Evolutionary conservation across 371 early-diverging fungal species (phyloP), one percentile per base, ranked within the genome.

Genomic region (Mortierella sp.): DNA sequence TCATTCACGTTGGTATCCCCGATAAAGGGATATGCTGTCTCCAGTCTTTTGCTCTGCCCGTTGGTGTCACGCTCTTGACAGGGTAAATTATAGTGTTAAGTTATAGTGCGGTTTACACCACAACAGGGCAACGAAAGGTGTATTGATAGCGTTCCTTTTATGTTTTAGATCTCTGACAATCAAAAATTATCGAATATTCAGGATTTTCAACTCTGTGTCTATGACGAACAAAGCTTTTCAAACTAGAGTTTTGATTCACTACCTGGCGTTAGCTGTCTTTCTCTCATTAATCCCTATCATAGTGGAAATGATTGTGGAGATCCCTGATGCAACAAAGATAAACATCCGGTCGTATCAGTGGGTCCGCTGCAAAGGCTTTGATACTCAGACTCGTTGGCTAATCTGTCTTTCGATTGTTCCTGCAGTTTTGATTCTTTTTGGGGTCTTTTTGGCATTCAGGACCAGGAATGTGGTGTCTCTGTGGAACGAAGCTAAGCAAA

Each of bases 401-500:
- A 9, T 64, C 0, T 17, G 17, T 1, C 10, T 26, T 31, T 0
- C 17, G 2, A 34, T 47, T 19, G 51, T 76, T 1, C 71, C 76
- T 0, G 2, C 62, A 17, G 1, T 70, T 0, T 40, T 76, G 45
- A 19, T 67, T 31, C 5, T 76, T 2, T 76, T 70, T 59, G 66
- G 76, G 6, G 76, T 76, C 28, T 70, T 63, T 47, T 45, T 76
- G 51, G 76, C 70, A 0, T 70, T 70, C 55, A 70, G 60, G 13
- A 76, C 70, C 12, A 35, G 76, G 17, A 70, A 76, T 35, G 71
- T 76, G 8, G 34, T 62, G 17, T 66, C 47, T 32, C 58, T 76
- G 2, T 76, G 76, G 76, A 76, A 76, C 43, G 76, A 70, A 32
- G 71, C 76, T 47, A 32, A 61, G 10, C 68, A 66, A 35, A 76